phyloP scores from a whole-genome alignment of 2,329 filamentous ascomycete genomes.

The Cladosporium sp. region DNA sequence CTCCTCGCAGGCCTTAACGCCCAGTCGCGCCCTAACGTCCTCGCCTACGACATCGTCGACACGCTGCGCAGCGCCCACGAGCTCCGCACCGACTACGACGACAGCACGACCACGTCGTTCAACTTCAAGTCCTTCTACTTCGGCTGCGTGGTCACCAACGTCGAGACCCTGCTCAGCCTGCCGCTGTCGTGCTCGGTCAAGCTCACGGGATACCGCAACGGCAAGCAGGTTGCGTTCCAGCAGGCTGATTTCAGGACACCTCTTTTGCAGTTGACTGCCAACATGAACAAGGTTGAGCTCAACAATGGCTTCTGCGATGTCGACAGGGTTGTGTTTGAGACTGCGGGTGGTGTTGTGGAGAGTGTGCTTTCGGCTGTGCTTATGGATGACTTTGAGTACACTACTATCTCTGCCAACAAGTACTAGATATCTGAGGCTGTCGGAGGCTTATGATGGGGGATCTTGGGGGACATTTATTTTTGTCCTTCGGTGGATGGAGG shows the following conservation, averaged over 20 bases:
- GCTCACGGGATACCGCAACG: conserved; percentile 14
- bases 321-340: conserved; percentile 15
- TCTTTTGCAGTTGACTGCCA: conserved; percentile 4
- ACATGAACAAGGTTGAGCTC: conserved; percentile 17
- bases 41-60: conserved; percentile 19
- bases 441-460: neutral
- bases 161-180: conserved; percentile 11
- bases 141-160: conserved; percentile 19
- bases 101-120: conserved; percentile 19
- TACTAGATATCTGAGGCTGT: neutral
- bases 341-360: conserved; percentile 2
- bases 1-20: conserved; percentile 17
- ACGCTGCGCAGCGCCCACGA: conserved; percentile 8
- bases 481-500: neutral
- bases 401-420: neutral
- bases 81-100: conserved; percentile 22
- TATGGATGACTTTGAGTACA: conserved; percentile 20
- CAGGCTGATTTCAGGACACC: conserved; percentile 10
- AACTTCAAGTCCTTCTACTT: conserved; percentile 22
- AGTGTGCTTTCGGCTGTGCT: conserved; percentile 14
- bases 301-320: conserved; percentile 19
- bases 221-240: conserved; percentile 14
- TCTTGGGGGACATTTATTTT: neutral
- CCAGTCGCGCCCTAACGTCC: conserved; percentile 18
- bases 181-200: conserved; percentile 16